phyloP scores from a whole-genome alignment of 2,329 filamentous ascomycete genomes.

The Blastomyces gilchristii region DNA sequence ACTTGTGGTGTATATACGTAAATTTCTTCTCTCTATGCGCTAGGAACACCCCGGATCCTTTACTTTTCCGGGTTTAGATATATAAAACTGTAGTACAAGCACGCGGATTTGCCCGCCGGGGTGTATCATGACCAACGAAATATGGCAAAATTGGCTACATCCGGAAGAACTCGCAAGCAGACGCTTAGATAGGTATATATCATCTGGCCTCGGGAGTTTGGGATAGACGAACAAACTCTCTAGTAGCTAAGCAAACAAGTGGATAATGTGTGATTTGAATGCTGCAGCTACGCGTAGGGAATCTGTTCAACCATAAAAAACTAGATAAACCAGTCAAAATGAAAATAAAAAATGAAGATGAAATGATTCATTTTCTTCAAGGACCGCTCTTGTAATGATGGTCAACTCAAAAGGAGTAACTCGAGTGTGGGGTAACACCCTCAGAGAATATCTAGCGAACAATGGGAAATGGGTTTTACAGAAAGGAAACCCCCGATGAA shows the following conservation, averaged over 20 bases:
- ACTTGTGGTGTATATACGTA: not conserved
- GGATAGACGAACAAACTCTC: not conserved
- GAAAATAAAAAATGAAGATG: not conserved
- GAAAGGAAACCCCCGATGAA: not conserved
- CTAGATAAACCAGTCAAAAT: not conserved
- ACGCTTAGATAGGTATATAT: not conserved
- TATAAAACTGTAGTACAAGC: not conserved
- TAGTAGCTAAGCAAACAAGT: not conserved
- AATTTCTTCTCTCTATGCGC: not conserved
- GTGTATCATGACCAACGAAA: not conserved
- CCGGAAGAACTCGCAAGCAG: not conserved
- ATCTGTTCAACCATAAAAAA: not conserved
- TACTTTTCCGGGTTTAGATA: not conserved
- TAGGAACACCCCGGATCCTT: not conserved
- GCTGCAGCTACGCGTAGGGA: not conserved
- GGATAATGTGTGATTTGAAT: not conserved
- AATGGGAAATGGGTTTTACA: not conserved
- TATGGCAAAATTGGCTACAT: not conserved
- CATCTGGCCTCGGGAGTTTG: not conserved
- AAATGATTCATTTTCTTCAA: not conserved
- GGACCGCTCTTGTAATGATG: not conserved
- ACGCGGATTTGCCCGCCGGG: not conserved
- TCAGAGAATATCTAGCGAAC: not conserved
- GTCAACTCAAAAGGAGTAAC: not conserved
- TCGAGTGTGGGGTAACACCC: not conserved